Evolutionary conservation across 805 yeast genomes (phyloP), one percentile per base, ranked within the genome.

Genomic region (Starmerella tilneyi): DNA sequence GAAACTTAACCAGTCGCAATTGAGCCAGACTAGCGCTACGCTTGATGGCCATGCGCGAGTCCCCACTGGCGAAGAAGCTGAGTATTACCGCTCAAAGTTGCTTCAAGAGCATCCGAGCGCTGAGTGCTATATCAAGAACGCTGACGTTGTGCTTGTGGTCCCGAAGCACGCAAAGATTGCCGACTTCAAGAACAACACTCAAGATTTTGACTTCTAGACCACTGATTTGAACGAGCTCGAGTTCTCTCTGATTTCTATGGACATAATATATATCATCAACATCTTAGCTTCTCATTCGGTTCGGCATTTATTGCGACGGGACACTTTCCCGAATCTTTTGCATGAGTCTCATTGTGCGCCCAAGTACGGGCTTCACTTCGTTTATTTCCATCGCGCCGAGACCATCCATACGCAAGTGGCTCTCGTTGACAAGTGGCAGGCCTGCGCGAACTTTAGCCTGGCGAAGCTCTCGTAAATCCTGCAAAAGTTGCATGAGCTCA

Each of bases 391-490:
- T 60, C 31, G 80, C 60, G 2, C 94, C 82, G 43, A 92, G 61
- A 17, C 92, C 85, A 54, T 86, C 89, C 61, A 89, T 67, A 58
- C 79, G 84, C 49, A 89, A 70, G 63, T 88, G 84, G 17, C 81
- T 75, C 51, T 83, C 94, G 64, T 89, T 89, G 49, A 89, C 65
- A 51, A 79, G 79, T 39, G 70, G 66, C 36, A 89, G 65, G 57
- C 97, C 97, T 46, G 78, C 77, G 43, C 92, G 71, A 2, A 86
- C 79, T 59, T 92, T 92, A 24, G 82, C 74, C 53, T 78, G 74
- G 34, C 98, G 68, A 5, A 86, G 70, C 63, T 92, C 97, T 32
- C 92, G 70, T 43, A 92, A 66, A 56, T 89, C 96, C 56, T 86
- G 94, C 3, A 89, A 66, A 13, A 78, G 61, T 2, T 83, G 73